Percentiles rank a stretch among this genome's conserved stretches.
These are phyloP conservation scores for Saccharomyces hybrid DNA, from an alignment of 1,139 yeast genomes.

Conservation along the genomic window DNA sequence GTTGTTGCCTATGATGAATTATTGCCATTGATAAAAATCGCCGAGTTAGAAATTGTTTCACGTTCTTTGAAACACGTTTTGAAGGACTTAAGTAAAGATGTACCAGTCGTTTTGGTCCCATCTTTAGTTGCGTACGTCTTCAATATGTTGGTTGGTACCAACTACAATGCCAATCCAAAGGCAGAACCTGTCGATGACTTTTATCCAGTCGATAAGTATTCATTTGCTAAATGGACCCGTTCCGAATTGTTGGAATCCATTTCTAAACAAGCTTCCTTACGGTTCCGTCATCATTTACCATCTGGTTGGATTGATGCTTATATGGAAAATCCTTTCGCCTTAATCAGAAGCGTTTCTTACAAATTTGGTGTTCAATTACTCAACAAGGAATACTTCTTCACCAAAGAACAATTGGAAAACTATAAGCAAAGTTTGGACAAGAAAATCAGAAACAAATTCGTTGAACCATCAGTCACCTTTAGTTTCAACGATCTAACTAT, in stretches of 20 bases:
- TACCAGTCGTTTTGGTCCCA: conserved; percentile 54
- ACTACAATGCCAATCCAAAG: conserved; percentile 40
- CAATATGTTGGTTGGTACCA: conserved; percentile 58
- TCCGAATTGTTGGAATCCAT: conserved; percentile 41
- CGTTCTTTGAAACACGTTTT: conserved; percentile 75
- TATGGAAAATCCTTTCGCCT: conserved; percentile 37
- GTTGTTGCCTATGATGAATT: conserved; percentile 32
- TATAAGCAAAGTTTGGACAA: no score
- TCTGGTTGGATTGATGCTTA: conserved; percentile 39
- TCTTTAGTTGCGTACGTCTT: conserved; percentile 62
- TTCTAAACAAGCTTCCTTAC: conserved; percentile 43
- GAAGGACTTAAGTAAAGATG: conserved; percentile 39
- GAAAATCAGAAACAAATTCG: conserved; percentile 25
- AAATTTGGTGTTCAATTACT: conserved; percentile 87
- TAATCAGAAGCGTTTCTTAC: conserved; percentile 65
- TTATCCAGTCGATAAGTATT: conserved; percentile 38
- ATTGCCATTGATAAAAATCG: conserved; percentile 41
- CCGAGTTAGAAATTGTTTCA: conserved; percentile 65
- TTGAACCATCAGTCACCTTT: conserved; percentile 37
- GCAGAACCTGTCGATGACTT: conserved; percentile 38
- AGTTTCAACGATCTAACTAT: conserved; percentile 58
- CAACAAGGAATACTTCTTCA: conserved; percentile 35
- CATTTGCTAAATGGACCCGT: conserved; percentile 37
- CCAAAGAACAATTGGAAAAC: conserved; percentile 34
- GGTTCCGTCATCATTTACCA: conserved; percentile 58